Base-by-base conservation (phyloP, 2,329 filamentous ascomycete species). In the Whalleya microplaca region DNA sequence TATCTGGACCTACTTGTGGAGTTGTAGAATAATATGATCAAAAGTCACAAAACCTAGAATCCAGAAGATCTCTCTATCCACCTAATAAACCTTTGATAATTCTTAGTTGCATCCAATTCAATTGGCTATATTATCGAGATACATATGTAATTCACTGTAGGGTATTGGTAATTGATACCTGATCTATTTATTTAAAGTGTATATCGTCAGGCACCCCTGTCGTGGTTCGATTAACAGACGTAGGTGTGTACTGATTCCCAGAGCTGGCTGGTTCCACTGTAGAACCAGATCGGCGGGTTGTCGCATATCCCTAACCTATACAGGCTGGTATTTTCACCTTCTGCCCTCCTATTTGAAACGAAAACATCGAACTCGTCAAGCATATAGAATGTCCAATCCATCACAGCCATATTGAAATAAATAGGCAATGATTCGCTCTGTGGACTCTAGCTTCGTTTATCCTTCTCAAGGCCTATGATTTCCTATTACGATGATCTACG, bases 401-500 rank as follows among this genome's bases (percentile, higher is more conserved):
- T 12, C 4, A 37, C 4, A 16, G 4, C 32, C 14, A 12, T 37
- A 12, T 12, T n/a, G n/a, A n/a, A n/a, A n/a, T n/a, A n/a, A n/a
- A n/a, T n/a, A n/a, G n/a, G n/a, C n/a, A n/a, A n/a, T n/a, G n/a
- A n/a, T n/a, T n/a, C n/a, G n/a, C n/a, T n/a, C n/a, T n/a, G n/a
- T n/a, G n/a, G n/a, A n/a, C n/a, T n/a, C n/a, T n/a, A n/a, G 23
- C 23, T 37, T 37, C 32, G 14, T 16, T 16, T 14, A 14, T 37
- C 10, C 9, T 37, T 16, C 12, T 12, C 12, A 29, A 6, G 12
- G 27, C 12, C 12, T 12, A 29, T 12, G 27, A 12, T 29, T 44
- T 23, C 43, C 10, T 20, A 43, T 51, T 51, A 29, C 47, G 45
- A 58, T 54, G 55, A 49, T 48, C 41, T 53, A 46, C 43, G 32